Evolutionary conservation across 257 asterid species (phyloP), one percentile per base, ranked within the genome.

Genomic region (Jacaranda copaia): DNA sequence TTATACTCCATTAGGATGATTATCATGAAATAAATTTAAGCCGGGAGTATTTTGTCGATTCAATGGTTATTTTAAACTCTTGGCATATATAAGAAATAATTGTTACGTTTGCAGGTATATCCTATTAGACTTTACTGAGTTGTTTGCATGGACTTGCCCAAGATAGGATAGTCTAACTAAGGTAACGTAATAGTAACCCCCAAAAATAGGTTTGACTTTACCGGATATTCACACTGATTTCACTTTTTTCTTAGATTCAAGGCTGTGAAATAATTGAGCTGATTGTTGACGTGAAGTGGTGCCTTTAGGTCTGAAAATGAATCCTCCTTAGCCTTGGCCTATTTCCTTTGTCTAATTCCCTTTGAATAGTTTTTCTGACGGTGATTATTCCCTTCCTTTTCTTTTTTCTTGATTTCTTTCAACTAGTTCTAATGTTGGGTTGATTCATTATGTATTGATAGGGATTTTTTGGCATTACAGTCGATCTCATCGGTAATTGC

Each of bases 81-180:
- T n/a, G 72, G 43, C 72, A 6, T 13, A 42, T 67, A 13, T 39
- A 68, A 52, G n/a, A 11, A 72, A 61, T 6, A 46, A 55, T 14
- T 53, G 38, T 82, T 82, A 57, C 61, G 57, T 45, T 82, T 78
- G 85, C 89, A 96, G 99, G 99, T 88, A 35, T 96, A 96, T 81
- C n/a, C n/a, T 93, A 84, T 92, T 97, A 48, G 99, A 96, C 84
- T 84, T 94, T 71, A 85, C 91, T 0, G 92, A 92, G 84, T 75
- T 96, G 83, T 90, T 96, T 84, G 83, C 96, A 5, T 96, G 99
- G 99, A 96, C 99, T 61, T 96, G 99, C 86, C 79, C 98, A 73
- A 88, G 97, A 82, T 96, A 98, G 78, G 83, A 91, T 85, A 95
- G 83, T 74, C 79, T 89, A 68, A 92, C 95, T 11, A 80, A 90